A percentile compares a stretch with the other conserved stretches of the same genome.
These are phyloP conservation scores for Coffea humblotiana DNA, from an alignment of 305 asterid genomes.

Conservation along the genomic window DNA sequence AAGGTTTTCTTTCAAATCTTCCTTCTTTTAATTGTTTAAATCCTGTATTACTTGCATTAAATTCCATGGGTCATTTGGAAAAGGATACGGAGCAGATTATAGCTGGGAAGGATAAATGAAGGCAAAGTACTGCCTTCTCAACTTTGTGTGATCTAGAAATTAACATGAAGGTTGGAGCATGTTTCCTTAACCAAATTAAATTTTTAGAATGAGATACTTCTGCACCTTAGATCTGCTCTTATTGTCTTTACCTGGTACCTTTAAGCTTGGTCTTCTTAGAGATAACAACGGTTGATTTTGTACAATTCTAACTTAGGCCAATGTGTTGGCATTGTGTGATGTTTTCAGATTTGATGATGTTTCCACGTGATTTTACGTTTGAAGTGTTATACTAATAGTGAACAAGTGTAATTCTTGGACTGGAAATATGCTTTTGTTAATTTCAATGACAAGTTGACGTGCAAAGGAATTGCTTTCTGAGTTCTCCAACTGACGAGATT, in stretches of 20 bases:
- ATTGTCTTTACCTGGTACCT: background rate
- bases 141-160: background rate
- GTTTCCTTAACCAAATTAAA: background rate
- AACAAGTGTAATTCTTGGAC: background rate
- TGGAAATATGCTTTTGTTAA: background rate
- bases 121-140: background rate
- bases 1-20: background rate
- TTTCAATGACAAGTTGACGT: background rate
- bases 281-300: background rate
- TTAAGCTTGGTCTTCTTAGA: background rate
- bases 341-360: background rate
- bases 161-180: background rate
- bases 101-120: background rate
- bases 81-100: background rate
- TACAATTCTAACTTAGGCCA: background rate
- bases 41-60: background rate
- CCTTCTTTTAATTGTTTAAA: background rate
- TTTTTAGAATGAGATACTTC: background rate
- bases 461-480: background rate
- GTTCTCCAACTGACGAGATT: conserved; percentile 11
- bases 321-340: background rate
- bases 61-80: background rate
- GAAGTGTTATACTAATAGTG: background rate
- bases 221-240: background rate
- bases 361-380: background rate